phyloP scores from a whole-genome alignment of 106 monocot species.

The Dioscorea alata region DNA sequence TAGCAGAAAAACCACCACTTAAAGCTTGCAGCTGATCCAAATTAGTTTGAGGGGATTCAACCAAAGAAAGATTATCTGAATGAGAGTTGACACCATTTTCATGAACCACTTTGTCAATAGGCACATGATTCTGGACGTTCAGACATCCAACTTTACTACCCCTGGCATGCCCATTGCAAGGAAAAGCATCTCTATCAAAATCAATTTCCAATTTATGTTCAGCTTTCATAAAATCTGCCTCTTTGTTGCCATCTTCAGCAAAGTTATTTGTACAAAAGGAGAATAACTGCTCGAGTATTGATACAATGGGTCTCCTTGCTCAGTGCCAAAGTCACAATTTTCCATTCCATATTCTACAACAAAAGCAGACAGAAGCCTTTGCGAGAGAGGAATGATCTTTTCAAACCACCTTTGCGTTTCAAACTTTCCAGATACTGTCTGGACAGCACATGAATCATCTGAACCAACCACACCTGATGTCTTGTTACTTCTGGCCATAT shows the following conservation, averaged over 20 bases:
- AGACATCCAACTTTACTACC: conserved; percentile 33
- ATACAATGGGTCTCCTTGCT: conserved; percentile 20
- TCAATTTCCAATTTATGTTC: too few relatives aligned
- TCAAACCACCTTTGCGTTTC: conserved; percentile 45
- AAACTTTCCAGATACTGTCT: conserved; percentile 21
- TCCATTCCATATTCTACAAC: conserved; percentile 35
- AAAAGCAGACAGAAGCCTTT: conserved; percentile 77
- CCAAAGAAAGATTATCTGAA: conserved; percentile 12
- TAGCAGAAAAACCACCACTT: conserved; percentile 8
- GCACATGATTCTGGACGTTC: conserved; percentile 20
- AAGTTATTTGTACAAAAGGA: conserved; percentile 6
- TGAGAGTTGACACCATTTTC: conserved; percentile 19
- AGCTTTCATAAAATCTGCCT: too few relatives aligned
- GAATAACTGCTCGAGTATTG: conserved; percentile 27
- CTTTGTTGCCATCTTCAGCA: too few relatives aligned
- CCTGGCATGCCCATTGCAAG: conserved; percentile 48
- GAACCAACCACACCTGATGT: too few relatives aligned
- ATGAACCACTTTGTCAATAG: conserved; percentile 22
- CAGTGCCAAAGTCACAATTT: conserved; percentile 15
- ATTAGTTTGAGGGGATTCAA: conserved; percentile 21
- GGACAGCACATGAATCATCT: conserved; percentile 11
- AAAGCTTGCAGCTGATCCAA: conserved; percentile 5
- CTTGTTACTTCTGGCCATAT: conserved; percentile 6
- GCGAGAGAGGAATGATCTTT: conserved; percentile 69
- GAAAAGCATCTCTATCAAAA: conserved; percentile 19